Conservation (phyloP, 768 basidiomycete species). For the Kwoniella sp. region DNA sequence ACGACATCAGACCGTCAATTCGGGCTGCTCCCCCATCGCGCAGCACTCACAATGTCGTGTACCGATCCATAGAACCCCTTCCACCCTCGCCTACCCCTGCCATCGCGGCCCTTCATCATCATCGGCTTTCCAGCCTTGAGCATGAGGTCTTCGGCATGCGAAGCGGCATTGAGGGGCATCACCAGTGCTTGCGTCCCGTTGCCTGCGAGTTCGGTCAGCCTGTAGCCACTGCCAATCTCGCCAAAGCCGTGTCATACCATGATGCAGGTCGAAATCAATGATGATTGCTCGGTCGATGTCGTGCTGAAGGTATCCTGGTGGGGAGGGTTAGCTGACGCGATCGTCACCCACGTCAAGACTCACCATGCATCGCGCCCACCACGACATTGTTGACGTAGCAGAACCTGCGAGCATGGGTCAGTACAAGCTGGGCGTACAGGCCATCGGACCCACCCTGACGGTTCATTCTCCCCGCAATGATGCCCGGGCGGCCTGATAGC, state of each 20-base stretch:
- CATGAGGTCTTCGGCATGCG: conserved; percentile 62
- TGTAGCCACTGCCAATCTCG: not conserved
- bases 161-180: conserved; percentile 88
- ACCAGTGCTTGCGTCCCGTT: conserved; percentile 90
- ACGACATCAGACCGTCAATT: too few relatives aligned
- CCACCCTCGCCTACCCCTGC: conserved; percentile 49
- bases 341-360: conserved; percentile 14
- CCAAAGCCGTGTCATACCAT: conserved; percentile 55
- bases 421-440: not conserved
- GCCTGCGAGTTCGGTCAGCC: conserved; percentile 51
- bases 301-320: conserved; percentile 76
- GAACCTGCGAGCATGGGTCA: conserved; percentile 53
- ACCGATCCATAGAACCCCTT: conserved; percentile 77
- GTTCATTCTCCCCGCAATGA: conserved; percentile 85
- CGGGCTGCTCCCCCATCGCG: not conserved
- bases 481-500: conserved; percentile 87
- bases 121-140: conserved; percentile 47
- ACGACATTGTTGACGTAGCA: conserved; percentile 95
- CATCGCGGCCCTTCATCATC: conserved; percentile 19
- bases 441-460: conserved; percentile 58
- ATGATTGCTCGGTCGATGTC: conserved; percentile 73
- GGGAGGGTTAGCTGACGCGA: too few relatives aligned
- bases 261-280: conserved; percentile 88
- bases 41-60: conserved; percentile 66
- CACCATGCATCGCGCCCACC: conserved; percentile 85